Conservation (phyloP, 2,329 filamentous ascomycete species). For the Aureobasidium sp. region DNA sequence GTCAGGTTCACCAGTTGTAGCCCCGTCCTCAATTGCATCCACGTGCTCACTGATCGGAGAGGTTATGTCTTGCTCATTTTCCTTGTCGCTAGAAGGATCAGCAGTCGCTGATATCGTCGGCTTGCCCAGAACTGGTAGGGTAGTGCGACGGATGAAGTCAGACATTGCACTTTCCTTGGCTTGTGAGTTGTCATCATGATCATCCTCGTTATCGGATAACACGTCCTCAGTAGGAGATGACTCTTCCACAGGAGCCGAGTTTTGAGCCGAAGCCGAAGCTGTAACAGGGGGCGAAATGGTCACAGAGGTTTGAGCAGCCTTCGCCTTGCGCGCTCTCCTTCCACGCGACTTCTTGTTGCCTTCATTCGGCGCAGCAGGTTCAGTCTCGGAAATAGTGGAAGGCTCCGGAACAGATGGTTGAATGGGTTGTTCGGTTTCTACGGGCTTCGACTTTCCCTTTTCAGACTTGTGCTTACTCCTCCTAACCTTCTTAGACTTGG, state of each 20-base stretch:
- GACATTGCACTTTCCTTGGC: background rate
- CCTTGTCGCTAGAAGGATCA: background rate
- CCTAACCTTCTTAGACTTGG: constrained; percentile 4
- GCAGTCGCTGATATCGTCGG: background rate
- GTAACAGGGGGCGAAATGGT: background rate
- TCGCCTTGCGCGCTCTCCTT: background rate
- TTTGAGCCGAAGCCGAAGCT: no score
- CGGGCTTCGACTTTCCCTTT: background rate
- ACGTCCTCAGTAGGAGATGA: background rate
- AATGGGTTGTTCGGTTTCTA: background rate
- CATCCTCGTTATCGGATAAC: background rate
- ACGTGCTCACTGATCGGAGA: background rate
- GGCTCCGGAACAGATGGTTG: background rate
- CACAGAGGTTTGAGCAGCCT: background rate
- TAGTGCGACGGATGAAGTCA: background rate
- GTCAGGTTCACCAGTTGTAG: background rate
- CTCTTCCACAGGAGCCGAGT: background rate
- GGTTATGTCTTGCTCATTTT: background rate
- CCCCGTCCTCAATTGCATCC: background rate
- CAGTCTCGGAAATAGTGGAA: background rate
- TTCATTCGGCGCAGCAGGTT: background rate
- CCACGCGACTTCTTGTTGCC: background rate
- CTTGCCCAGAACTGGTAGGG: background rate
- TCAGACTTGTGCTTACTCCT: background rate
- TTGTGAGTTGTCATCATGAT: background rate